Conservation (phyloP, 1,284 basidiomycete genomes). For the Xerocomus minutiporus region DNA sequence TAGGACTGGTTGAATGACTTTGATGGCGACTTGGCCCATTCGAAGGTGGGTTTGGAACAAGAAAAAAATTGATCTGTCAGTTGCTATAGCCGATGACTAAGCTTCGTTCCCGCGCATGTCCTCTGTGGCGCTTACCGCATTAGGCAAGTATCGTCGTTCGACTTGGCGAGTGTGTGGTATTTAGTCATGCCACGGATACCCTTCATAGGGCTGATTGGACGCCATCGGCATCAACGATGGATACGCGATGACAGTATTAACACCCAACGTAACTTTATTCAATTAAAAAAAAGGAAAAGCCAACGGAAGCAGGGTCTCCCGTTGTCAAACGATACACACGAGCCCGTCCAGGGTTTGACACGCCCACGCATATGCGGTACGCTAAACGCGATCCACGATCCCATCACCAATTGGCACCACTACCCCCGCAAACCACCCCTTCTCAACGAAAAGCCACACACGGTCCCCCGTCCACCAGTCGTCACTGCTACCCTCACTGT, state of each 20-base stretch:
- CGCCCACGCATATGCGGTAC: not conserved
- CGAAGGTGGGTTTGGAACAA: not conserved
- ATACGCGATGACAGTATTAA: not conserved
- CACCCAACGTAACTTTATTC: constrained; percentile 7
- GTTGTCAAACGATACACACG: not conserved
- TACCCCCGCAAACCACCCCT: not conserved
- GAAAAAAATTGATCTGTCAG: not conserved
- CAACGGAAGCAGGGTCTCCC: not conserved
- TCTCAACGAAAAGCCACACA: not conserved
- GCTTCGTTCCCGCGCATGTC: constrained; percentile 12
- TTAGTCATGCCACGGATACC: not conserved
- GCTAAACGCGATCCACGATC: not conserved
- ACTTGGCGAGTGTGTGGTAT: not conserved
- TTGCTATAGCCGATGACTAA: constrained; percentile 22
- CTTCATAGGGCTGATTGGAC: not conserved
- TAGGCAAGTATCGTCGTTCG: constrained; percentile 23
- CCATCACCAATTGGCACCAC: not conserved
- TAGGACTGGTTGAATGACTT: not conserved
- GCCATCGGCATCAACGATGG: not conserved
- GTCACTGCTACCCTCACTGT: not conserved
- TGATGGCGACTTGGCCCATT: not conserved
- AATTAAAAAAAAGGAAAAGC: not conserved
- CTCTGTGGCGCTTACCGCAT: not conserved
- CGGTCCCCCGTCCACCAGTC: not conserved
- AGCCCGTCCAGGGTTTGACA: not conserved